A percentile compares a stretch with the other conserved stretches of the same genome.
These are phyloP conservation scores for Gloeopeniophorella convolvens DNA, from an alignment of 768 basidiomycete species.

Conservation along the genomic window DNA sequence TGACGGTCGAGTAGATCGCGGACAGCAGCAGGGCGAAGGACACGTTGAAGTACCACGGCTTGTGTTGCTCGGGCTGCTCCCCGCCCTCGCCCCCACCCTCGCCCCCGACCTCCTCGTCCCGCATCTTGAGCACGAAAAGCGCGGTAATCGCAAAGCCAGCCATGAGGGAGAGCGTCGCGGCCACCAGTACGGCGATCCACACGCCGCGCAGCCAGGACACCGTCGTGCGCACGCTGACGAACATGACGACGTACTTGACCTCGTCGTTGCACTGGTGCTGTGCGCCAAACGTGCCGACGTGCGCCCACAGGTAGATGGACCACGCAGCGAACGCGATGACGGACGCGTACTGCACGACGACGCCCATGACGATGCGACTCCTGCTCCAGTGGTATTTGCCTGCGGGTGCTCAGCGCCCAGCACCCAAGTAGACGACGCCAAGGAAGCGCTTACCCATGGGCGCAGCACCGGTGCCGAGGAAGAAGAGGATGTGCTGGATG, in stretches of 20 bases:
- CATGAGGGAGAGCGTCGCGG: slow-evolving; percentile 3
- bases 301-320: slow-evolving; percentile 7
- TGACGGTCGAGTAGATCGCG: slow-evolving; percentile 10
- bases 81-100: too few species aligned
- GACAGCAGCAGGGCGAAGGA: slow-evolving; percentile 1
- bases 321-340: slow-evolving; percentile 6
- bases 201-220: slow-evolving; percentile 1
- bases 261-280: not conserved
- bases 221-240: slow-evolving; percentile 4
- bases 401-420: not conserved
- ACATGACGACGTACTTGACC: slow-evolving; percentile 12
- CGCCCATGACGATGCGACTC: slow-evolving; percentile 3
- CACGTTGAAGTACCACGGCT: slow-evolving; percentile 1
- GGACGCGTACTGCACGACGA: not conserved
- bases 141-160: not conserved
- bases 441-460: slow-evolving; percentile 1
- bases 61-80: too few species aligned
- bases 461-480: slow-evolving; percentile 8
- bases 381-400: slow-evolving; percentile 14
- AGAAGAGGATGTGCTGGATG: slow-evolving; percentile 11
- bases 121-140: not conserved
- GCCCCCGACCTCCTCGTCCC: too few species aligned
- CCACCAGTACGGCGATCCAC: slow-evolving; percentile 5
- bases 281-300: not conserved
- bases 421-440: not conserved